phyloP scores from a whole-genome alignment of 139 green algal genomes.

The Dunaliella sp. region DNA sequence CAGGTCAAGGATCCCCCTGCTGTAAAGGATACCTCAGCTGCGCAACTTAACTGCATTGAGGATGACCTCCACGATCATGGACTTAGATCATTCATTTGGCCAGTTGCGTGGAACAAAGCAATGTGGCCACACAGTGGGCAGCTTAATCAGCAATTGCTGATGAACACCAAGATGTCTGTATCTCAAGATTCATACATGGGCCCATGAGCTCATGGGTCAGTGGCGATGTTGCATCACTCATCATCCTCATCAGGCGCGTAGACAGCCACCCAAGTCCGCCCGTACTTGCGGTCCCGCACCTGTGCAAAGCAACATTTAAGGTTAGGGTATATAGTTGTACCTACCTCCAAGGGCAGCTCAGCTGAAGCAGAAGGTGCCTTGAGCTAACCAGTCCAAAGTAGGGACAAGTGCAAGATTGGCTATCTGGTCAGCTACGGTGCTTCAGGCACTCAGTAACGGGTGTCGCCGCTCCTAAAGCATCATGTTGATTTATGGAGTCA shows the following conservation, averaged over 20 bases:
- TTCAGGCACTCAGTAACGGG: neutral
- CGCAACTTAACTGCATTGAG: no score
- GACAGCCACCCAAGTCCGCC: constrained; percentile 77
- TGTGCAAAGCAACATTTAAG: constrained; percentile 51
- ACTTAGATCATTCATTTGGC: no score
- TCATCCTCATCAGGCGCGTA: constrained; percentile 53
- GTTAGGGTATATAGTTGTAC: neutral
- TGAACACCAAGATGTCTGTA: no score
- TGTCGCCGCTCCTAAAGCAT: neutral
- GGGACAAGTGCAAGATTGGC: neutral
- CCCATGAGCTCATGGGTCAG: no score
- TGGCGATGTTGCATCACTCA: no score
- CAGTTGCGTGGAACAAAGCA: no score
- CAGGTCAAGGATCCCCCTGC: no score
- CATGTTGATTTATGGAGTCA: neutral
- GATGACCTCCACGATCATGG: no score
- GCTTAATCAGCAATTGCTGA: no score
- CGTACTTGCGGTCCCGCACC: constrained; percentile 82
- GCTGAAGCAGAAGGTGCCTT: neutral
- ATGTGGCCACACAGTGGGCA: neutral
- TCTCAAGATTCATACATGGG: no score
- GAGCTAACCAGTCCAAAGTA: neutral
- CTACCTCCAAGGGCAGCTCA: neutral
- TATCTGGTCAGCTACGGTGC: neutral
- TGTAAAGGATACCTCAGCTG: no score